Percentiles rank a stretch among this genome's conserved stretches.
These are phyloP conservation scores for Nothopassalora personata DNA, from an alignment of 2,329 filamentous ascomycete genomes.

Conservation along the genomic window DNA sequence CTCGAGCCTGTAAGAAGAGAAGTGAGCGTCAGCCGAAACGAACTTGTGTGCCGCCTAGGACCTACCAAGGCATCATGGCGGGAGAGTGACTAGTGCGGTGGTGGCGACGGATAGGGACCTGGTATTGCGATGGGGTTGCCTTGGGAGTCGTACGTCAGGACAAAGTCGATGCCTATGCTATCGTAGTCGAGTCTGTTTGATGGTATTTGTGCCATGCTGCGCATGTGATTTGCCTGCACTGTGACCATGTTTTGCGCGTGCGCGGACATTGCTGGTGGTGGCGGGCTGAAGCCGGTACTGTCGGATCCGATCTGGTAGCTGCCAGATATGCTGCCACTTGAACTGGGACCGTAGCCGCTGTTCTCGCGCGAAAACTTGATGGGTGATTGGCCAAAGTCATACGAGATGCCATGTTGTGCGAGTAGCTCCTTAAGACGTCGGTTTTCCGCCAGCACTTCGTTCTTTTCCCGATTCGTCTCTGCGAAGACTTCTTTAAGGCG, in stretches of 20 bases:
- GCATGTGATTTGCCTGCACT: slow-evolving; percentile 12
- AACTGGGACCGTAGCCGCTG: slow-evolving; percentile 41
- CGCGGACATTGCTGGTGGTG: slow-evolving; percentile 28
- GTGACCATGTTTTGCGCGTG: slow-evolving; percentile 10
- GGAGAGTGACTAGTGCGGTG: slow-evolving; percentile 37
- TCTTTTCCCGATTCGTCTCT: slow-evolving; percentile 67
- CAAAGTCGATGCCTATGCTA: slow-evolving; percentile 82
- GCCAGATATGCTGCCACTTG: slow-evolving; percentile 55
- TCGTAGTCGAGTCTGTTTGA: slow-evolving; percentile 61
- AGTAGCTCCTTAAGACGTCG: slow-evolving; percentile 63
- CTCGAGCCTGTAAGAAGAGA: slow-evolving; percentile 60
- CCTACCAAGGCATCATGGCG: slow-evolving; percentile 15
- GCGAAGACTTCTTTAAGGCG: slow-evolving; percentile 82
- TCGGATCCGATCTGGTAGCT: slow-evolving; percentile 52
- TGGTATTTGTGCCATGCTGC: slow-evolving; percentile 26
- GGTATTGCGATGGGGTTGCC: slow-evolving; percentile 28
- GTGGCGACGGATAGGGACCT: slow-evolving; percentile 59
- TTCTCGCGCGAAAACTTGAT: slow-evolving; percentile 32
- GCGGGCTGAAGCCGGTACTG: slow-evolving; percentile 44
- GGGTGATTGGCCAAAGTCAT: slow-evolving; percentile 42
- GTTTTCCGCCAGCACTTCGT: slow-evolving; percentile 73
- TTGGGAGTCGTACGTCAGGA: slow-evolving; percentile 69
- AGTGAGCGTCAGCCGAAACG: slow-evolving; percentile 27
- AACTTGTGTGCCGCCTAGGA: slow-evolving; percentile 10
- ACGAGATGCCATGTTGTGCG: slow-evolving; percentile 53